Evolutionary conservation across 768 basidiomycete genomes (phyloP).

Genomic region (Lactifluus rugatus): DNA sequence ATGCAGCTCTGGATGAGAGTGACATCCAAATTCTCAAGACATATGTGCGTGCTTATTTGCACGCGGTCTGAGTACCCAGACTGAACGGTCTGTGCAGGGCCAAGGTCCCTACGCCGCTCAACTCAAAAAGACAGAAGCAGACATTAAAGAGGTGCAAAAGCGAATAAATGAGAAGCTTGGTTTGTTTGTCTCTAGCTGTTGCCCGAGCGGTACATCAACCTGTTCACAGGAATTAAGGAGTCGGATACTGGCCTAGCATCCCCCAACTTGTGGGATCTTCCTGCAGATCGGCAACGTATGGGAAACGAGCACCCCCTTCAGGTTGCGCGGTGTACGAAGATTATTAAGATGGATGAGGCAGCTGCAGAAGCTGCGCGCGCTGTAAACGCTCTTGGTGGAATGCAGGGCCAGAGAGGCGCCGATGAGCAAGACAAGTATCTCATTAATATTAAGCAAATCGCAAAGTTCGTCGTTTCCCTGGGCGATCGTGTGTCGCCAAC

Average conservation of each 20-base stretch:
- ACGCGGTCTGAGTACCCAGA: neutral
- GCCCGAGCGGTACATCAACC: neutral
- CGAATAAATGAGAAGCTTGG: slow-evolving; percentile 97
- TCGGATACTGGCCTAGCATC: slow-evolving; percentile 95
- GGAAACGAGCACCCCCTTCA: slow-evolving; percentile 87
- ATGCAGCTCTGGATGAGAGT: slow-evolving; percentile 84
- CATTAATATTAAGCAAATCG: slow-evolving; percentile 99
- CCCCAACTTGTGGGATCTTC: slow-evolving; percentile 95
- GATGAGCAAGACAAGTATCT: slow-evolving; percentile 99
- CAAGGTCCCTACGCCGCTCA: slow-evolving; percentile 94
- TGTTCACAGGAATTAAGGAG: slow-evolving; percentile 75
- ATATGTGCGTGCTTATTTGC: slow-evolving; percentile 49
- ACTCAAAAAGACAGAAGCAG: slow-evolving; percentile 80
- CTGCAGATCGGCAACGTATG: slow-evolving; percentile 88
- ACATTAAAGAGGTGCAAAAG: slow-evolving; percentile 94
- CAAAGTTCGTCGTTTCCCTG: slow-evolving; percentile 96
- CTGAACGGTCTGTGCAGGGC: slow-evolving; percentile 44
- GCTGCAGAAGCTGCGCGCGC: slow-evolving; percentile 70
- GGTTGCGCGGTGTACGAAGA: slow-evolving; percentile 97
- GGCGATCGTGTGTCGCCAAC: slow-evolving; percentile 95
- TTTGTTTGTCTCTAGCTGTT: slow-evolving; percentile 24
- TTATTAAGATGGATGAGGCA: slow-evolving; percentile 74
- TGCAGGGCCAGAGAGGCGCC: slow-evolving; percentile 88
- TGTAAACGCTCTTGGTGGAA: slow-evolving; percentile 66
- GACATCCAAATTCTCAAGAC: slow-evolving; percentile 99